phyloP scores from a whole-genome alignment of 192 early-diverging fungal genomes.

The Umbelopsis vinacea region DNA sequence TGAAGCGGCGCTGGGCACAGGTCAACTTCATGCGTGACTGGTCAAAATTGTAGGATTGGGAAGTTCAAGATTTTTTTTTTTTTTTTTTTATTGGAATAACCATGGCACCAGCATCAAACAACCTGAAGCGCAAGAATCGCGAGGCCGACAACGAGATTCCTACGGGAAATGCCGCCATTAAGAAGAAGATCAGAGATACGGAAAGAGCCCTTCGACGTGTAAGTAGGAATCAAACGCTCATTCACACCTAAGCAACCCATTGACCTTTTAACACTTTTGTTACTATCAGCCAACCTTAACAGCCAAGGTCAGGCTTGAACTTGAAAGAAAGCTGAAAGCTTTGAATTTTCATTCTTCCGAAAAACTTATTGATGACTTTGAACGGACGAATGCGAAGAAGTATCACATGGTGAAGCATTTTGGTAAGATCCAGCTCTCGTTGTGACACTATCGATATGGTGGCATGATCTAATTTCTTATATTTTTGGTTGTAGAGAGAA shows the following conservation, averaged over 20 bases:
- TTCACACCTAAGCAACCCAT: neutral
- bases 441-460: neutral
- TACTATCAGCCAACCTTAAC: conserved; percentile 39
- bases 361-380: conserved; percentile 44
- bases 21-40: neutral
- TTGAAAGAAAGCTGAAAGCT: conserved; percentile 47
- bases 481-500: conserved; percentile 40
- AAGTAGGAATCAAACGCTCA: neutral
- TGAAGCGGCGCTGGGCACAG: neutral
- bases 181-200: conserved; percentile 51
- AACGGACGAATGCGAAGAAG: conserved; percentile 47
- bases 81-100: neutral
- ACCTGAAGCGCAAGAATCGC: conserved; percentile 16
- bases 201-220: conserved; percentile 33
- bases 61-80: neutral
- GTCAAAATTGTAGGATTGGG: neutral
- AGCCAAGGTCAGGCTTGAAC: conserved; percentile 40
- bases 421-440: conserved; percentile 36
- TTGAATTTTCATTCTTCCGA: conserved; percentile 47
- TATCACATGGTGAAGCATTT: conserved; percentile 55
- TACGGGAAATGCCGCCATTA: conserved; percentile 41
- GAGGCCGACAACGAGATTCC: conserved; percentile 35
- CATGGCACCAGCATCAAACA: conserved; percentile 33
- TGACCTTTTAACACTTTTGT: neutral
- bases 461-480: neutral